phyloP scores from a whole-genome alignment of 2,329 filamentous ascomycete genomes.

The Ustilaginoidea virens region DNA sequence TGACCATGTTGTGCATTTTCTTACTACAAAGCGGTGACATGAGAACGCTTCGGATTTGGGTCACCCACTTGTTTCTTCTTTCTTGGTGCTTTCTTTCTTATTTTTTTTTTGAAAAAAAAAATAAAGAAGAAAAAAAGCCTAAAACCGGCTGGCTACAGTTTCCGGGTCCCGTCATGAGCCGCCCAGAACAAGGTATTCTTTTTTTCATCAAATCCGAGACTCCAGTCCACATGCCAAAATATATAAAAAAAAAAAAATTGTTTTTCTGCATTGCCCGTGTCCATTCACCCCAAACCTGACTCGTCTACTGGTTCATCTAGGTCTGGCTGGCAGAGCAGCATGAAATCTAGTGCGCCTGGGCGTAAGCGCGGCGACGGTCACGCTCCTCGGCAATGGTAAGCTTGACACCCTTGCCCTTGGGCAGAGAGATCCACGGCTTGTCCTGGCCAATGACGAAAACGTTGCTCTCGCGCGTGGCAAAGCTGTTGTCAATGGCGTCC shows the following conservation, averaged over 20 bases:
- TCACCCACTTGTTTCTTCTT: no score
- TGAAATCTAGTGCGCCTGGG: constrained; percentile 33
- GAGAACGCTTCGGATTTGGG: no score
- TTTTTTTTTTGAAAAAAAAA: no score
- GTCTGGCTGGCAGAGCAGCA: no score
- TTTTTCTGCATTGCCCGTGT: background rate
- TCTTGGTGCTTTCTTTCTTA: no score
- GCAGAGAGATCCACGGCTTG: constrained; percentile 98
- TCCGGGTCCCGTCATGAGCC: constrained; percentile 13
- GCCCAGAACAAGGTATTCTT: constrained; percentile 16
- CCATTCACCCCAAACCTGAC: no score
- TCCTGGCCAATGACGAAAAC: constrained; percentile 98
- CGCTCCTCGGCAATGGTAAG: constrained; percentile 97
- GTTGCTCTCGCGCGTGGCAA: constrained; percentile 98
- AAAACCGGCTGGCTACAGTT: constrained; percentile 16
- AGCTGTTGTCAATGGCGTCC: constrained; percentile 99
- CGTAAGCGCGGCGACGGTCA: constrained; percentile 76
- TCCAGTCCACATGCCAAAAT: constrained; percentile 22
- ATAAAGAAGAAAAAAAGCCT: no score
- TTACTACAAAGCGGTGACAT: no score
- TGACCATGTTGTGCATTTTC: no score
- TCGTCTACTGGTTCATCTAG: no score
- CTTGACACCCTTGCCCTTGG: constrained; percentile 99
- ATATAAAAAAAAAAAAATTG: no score
- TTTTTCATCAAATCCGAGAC: constrained; percentile 26